Base-by-base conservation (phyloP, 148 eudicot species). In the Silene conica region DNA sequence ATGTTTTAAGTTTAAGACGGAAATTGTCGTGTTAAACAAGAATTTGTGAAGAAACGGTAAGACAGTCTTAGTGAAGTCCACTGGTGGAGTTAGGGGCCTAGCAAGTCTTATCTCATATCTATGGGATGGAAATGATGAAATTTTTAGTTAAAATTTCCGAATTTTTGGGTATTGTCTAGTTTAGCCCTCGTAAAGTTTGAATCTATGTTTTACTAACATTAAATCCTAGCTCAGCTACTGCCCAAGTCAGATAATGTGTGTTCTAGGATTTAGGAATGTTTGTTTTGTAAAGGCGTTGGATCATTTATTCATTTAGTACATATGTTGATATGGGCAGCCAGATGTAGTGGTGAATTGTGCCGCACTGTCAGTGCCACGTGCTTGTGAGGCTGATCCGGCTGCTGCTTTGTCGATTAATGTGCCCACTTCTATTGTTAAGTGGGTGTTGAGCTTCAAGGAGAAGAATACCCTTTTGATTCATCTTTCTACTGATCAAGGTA, bases 401-500 rank as follows among this genome's bases (percentile, higher is more conserved):
- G 84, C 87, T 82, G 96, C 98, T 70, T 85, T 89, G 90, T 77
- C 96, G 48, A 76, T 89, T 63, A 94, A 94, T 70, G 97, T 94
- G 65, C 98, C 98, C 65, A 77, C 86, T 73, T 81, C 88, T 73
- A 96, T 94, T 76, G 88, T 91, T 16, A 85, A 86, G 34, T 91
- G 97, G 98, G 46, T 94, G 74, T 85, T 82, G 60, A 82, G 81
- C 76, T 91, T 91, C 57, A 74, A 77, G 75, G 83, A 88, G 54
- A 83, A 60, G 52, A 70, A 50, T 65, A 74, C 86, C 48, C 88
- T 94, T 69, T 83, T 94, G 77, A 86, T 94, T 77, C 98, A 94
- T 73, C 93, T 94, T 72, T 94, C 98, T 25, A 94, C 97, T 75
- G 98, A 94, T 83, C 98, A 94, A 86, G 98, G 98, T 94, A 80